Conservation (phyloP, 1,139 yeast genomes). For the Protomyces inundatus region DNA sequence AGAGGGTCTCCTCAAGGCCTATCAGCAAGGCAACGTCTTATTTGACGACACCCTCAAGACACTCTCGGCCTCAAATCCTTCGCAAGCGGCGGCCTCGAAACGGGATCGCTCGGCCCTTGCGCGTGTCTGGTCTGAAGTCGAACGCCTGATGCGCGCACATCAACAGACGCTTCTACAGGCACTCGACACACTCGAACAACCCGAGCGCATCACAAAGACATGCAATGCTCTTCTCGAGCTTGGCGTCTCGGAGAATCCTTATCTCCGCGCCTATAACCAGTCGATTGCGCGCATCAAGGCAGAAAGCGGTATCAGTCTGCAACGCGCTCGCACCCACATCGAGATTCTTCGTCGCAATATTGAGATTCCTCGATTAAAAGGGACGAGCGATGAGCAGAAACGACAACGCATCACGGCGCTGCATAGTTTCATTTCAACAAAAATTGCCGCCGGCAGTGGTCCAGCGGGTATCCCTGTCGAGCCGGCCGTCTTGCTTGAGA, state of each 20-base stretch:
- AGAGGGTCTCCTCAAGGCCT: conserved; percentile 64
- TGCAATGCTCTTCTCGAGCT: conserved; percentile 47
- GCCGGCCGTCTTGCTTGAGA: conserved; percentile 37
- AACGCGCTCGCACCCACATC: conserved; percentile 36
- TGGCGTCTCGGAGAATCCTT: conserved; percentile 57
- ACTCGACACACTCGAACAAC: conserved; percentile 42
- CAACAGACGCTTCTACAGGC: conserved; percentile 59
- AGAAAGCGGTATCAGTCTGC: conserved; percentile 41
- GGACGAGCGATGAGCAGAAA: not conserved
- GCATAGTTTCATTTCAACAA: conserved; percentile 26
- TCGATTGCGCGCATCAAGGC: conserved; percentile 45
- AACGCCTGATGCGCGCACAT: conserved; percentile 58
- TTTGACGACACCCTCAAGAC: conserved; percentile 32
- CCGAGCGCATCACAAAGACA: conserved; percentile 40
- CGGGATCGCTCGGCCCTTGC: conserved; percentile 39
- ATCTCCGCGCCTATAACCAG: conserved; percentile 53
- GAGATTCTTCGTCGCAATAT: conserved; percentile 29
- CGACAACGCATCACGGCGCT: not conserved
- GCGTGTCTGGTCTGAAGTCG: conserved; percentile 64
- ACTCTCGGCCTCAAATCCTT: not conserved
- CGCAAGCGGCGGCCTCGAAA: conserved; percentile 19
- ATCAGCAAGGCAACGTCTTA: conserved; percentile 51
- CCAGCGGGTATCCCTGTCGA: not conserved
- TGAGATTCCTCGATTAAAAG: not conserved
- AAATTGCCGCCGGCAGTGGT: conserved; percentile 33